These are phyloP conservation scores for Picochlorum sp. DNA, from an alignment of 139 green algal species.

Conservation along the genomic window DNA sequence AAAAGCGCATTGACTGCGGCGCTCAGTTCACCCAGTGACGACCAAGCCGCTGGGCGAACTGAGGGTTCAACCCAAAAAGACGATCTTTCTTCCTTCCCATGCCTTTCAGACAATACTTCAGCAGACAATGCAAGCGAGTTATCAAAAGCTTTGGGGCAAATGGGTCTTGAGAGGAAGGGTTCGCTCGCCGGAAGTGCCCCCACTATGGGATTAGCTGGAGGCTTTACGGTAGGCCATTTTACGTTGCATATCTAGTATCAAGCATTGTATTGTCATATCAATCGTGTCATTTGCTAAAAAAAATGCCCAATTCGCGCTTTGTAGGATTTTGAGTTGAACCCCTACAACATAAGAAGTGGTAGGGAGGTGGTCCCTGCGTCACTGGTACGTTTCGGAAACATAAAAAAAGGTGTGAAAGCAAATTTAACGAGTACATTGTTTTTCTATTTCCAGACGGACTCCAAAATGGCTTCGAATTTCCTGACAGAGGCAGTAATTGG, in stretches of 20 bases:
- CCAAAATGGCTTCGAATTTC: slow-evolving; percentile 34
- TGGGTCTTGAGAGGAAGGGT: background rate
- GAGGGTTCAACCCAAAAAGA: background rate
- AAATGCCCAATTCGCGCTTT: background rate
- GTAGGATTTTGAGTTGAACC: slow-evolving; percentile 60
- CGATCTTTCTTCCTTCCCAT: background rate
- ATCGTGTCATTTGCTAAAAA: no score
- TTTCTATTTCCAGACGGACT: background rate
- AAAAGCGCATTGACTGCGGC: slow-evolving; percentile 8
- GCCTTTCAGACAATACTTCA: background rate
- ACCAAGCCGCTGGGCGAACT: background rate
- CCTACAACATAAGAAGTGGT: slow-evolving; percentile 41
- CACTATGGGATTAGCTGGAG: background rate
- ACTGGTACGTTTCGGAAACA: slow-evolving; percentile 6
- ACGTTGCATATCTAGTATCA: background rate
- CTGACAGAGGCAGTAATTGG: slow-evolving; percentile 54
- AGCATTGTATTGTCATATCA: no score
- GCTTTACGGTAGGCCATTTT: background rate
- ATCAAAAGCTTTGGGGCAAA: background rate
- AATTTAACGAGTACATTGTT: background rate
- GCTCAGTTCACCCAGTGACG: background rate
- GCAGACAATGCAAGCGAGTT: background rate
- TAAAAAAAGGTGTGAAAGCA: no score
- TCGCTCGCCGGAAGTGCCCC: slow-evolving; percentile 6
- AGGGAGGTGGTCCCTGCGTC: slow-evolving; percentile 41